Base-by-base conservation (phyloP, 2,329 filamentous ascomycete species). In the Dactylella cylindrospora region DNA sequence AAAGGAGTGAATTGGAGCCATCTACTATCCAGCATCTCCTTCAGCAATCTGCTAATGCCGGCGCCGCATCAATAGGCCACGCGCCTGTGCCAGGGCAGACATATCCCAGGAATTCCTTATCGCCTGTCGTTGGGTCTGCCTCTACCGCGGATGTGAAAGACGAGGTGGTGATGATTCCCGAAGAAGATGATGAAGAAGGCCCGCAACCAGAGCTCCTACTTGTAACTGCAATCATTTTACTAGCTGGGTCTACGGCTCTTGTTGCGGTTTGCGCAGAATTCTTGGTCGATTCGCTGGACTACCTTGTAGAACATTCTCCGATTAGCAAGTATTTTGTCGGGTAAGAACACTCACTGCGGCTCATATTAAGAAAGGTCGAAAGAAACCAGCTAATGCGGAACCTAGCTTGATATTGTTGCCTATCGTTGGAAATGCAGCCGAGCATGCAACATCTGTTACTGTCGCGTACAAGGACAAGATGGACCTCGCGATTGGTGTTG, bases 201-300 rank as follows among this genome's bases (percentile, higher is more conserved):
- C 88, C 94, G 67, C 80, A 84, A 46, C 89, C 90, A 0, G 82
- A 88, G 66, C 78, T 96, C 19, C 81, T 84, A 47, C 78, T 91
- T 47, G 71, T 76, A 32, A 86, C 90, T 10, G 89, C 90, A 1
- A 68, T 95, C 3, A 75, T 80, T 35, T 86, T 86, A 0, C 81
- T 96, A 2, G 77, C 77, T 5, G 75, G 80, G n/a, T 84, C 86
- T 0, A 95, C 88, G 2, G 85, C 84, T 33, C 76, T 91, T 46
- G 89, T 95, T 39, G 89, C 86, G 1, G 78, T 93, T 32, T 93
- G 88, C 68, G 83, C 75, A 25, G 78, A 78, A 7, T 80, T 77
- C 67, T 74, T 81, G 1, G 79, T 81, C 19, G 75, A 76, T 68
- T 77, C 75, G 65, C 79, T 81, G 67, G 78, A 80, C 66, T 72